phyloP scores from a whole-genome alignment of 345 rosid genomes.

The Syzygium aqueum region DNA sequence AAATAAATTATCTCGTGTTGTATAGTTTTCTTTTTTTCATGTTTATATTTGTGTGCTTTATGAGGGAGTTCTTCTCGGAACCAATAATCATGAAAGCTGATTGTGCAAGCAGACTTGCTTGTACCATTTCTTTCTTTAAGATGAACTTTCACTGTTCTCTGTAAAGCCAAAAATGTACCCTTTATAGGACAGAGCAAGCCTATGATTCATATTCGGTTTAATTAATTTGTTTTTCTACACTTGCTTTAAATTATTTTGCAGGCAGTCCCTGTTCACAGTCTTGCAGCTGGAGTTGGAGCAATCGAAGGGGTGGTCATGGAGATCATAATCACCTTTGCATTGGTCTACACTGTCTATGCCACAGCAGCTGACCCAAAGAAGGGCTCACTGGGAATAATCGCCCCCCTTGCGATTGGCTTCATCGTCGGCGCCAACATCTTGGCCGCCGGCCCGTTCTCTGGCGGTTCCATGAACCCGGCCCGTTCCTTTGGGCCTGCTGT shows the following conservation, averaged over 20 bases:
- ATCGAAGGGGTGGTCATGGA: constrained; percentile 90
- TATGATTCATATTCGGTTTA: background rate
- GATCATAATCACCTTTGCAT: constrained; percentile 73
- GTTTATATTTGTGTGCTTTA: background rate
- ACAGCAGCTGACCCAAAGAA: constrained; percentile 96
- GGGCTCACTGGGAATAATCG: constrained; percentile 79
- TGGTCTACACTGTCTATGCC: constrained; percentile 92
- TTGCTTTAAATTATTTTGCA: constrained; percentile 3
- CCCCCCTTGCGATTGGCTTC: constrained; percentile 89
- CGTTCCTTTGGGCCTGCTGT: constrained; percentile 96
- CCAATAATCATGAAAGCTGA: background rate
- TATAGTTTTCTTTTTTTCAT: background rate
- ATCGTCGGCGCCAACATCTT: constrained; percentile 94
- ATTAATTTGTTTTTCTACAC: background rate
- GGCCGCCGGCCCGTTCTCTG: constrained; percentile 95
- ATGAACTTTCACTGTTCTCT: background rate
- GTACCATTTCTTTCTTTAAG: background rate
- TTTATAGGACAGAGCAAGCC: background rate
- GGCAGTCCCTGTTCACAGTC: constrained; percentile 69
- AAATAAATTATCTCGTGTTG: background rate
- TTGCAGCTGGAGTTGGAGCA: constrained; percentile 70
- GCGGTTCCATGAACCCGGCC: constrained; percentile 98
- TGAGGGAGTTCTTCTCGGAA: background rate
- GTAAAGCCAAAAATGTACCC: background rate
- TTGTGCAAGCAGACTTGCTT: background rate